Evolutionary conservation across 495 filamentous ascomycete species (phyloP), one percentile per base, ranked within the genome.

Genomic region (Cercophora samala): DNA sequence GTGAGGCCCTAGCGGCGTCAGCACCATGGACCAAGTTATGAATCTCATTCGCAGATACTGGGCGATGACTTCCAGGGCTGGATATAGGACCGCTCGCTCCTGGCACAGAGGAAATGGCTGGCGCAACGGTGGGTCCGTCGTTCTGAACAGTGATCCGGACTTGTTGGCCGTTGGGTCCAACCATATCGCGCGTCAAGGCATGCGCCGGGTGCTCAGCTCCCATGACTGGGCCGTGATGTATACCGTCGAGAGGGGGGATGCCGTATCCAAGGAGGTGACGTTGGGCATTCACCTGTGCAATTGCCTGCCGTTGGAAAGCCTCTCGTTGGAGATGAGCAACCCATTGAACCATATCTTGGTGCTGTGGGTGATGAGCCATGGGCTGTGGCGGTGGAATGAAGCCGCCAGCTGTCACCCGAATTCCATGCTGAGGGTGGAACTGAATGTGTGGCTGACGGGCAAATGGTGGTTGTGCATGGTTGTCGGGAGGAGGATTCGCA

Each of bases 101-200:
- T 75, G 64, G 80, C 5, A 77, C 67, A 9, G 79, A 79, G 18
- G 73, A 66, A 17, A 72, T 66, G 2, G 75, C 22, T 53, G n/a
- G 61, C n/a, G 5, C 42, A 46, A 46, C 37, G 4, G 58, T n/a
- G 3, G 69, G 25, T 13, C 66, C 32, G 21, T 76, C 76, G 64
- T 76, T 79, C 25, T 46, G 37, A 46, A 76, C 60, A 11, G 72
- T 75, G 46, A 76, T 65, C 24, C 77, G 72, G 54, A 69, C 71
- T 24, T 73, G 67, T 60, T 75, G 73, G 19, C 77, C 77, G 61
- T 78, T 72, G 15, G 72, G 71, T 17, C 69, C 70, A 3, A 72
- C 52, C 5, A 64, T 64, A 62, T 79, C 75, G 15, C 72, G 73
- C n/a, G 71, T 68, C 2, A 75, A 46, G 24, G 70, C 70, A 6